These are phyloP conservation scores for Herpetospermum pedunculosum DNA, from an alignment of 306 rosid genomes.

Conservation along the genomic window DNA sequence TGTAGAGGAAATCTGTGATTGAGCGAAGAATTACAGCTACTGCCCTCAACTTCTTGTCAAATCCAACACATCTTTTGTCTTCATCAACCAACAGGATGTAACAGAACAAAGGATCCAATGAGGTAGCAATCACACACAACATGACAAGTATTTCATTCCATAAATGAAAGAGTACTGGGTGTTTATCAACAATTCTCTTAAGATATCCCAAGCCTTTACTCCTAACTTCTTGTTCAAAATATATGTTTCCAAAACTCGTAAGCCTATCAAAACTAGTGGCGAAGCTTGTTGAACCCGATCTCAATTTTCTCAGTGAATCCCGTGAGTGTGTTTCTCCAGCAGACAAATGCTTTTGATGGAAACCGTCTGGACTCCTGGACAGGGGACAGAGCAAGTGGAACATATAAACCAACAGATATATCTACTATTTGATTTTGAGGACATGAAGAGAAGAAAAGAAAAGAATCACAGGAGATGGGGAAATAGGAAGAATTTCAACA, in stretches of 20 bases:
- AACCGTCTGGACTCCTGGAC: not conserved
- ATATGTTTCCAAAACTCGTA: slow-evolving; percentile 1
- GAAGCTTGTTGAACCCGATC: not conserved
- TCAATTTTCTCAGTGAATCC: not conserved
- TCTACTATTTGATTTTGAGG: not conserved
- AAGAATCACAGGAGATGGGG: not conserved
- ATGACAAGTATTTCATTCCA: not conserved
- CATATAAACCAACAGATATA: not conserved
- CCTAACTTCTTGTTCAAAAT: not conserved
- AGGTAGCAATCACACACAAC: slow-evolving; percentile 7
- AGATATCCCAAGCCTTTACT: not conserved
- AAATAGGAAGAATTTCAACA: not conserved
- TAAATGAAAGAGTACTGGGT: not conserved
- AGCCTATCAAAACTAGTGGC: slow-evolving; percentile 3
- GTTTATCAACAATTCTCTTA: not conserved
- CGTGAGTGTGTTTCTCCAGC: not conserved
- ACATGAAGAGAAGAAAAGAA: not conserved
- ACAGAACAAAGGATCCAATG: slow-evolving; percentile 13
- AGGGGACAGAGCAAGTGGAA: not conserved
- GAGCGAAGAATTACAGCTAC: not conserved
- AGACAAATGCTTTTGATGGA: not conserved
- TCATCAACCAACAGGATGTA: not conserved
- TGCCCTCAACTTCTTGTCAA: slow-evolving; percentile 2
- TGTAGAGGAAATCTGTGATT: not conserved
- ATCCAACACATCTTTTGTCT: not conserved